Evolutionary conservation across 768 basidiomycete species (phyloP), one percentile per base, ranked within the genome.

Genomic region (Boletus huronensis): DNA sequence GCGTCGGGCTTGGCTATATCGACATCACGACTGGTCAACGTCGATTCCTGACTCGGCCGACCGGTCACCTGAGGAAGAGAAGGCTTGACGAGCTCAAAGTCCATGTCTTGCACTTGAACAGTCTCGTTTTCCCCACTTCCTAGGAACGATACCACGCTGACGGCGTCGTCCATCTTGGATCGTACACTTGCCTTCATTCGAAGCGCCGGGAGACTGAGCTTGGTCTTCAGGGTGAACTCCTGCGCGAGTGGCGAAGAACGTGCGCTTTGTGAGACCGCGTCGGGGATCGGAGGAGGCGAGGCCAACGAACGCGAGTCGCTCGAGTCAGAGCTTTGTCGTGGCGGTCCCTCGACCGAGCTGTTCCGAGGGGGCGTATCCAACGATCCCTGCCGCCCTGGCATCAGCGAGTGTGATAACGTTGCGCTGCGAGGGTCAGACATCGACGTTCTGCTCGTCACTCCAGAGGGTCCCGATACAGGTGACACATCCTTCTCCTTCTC

Each of bases 51-150:
- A 61, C 82, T 84, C 11, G 71, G 68, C 31, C 80, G 73, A 6
- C 74, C 72, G 60, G 66, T 32, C 23, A 77, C 59, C 23, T 73
- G 73, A 0, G 80, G 71, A 11, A 86, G 57, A n/a, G 71, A 76
- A 0, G 89, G 90, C 23, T 80, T 76, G 32, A 92, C 77, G 14
- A 91, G 79, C 71, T 90, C 87, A 59, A 93, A 92, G 59, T 91
- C 89, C 77, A 84, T 85, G 64, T 91, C 86, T 64, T 88, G 74
- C 8, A 91, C 85, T 52, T 92, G 89, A 6, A 90, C 77, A 2
- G 81, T 82, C 59, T 87, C 81, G 38, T 75, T 72, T 76, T 68
- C 71, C 48, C 56, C 58, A 10, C 70, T 71, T 0, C 19, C 41
- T 5, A 57, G 41, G 14, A 70, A 45, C 43, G 66, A 69, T n/a